phyloP scores from a whole-genome alignment of 2,329 filamentous ascomycete genomes.

The Massarina eburnea region DNA sequence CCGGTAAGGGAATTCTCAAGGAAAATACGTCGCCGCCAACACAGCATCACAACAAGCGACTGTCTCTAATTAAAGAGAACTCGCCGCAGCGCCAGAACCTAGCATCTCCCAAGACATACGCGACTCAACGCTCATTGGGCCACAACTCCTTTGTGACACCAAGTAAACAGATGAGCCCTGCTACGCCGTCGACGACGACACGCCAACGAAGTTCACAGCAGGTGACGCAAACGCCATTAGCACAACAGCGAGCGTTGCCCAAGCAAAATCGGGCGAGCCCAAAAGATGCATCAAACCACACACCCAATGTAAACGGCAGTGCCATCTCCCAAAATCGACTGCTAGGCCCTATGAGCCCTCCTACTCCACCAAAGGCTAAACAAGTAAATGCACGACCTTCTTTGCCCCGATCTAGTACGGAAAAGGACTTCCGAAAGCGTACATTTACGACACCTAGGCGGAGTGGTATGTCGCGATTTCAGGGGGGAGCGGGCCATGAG shows the following conservation, averaged over 20 bases:
- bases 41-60: conserved; percentile 15
- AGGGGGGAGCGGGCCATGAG: conserved; percentile 27
- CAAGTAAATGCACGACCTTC: conserved; percentile 3
- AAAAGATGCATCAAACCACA: not conserved
- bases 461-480: conserved; percentile 21
- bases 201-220: conserved; percentile 22
- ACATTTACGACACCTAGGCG: conserved; percentile 22
- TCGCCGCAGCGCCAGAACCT: conserved; percentile 21
- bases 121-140: conserved; percentile 20
- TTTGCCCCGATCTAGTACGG: conserved; percentile 16
- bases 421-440: conserved; percentile 20
- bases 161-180: conserved; percentile 18
- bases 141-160: conserved; percentile 10
- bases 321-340: conserved; percentile 15
- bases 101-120: conserved; percentile 10
- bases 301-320: conserved; percentile 1
- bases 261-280: conserved; percentile 10
- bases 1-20: conserved; percentile 13
- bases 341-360: conserved; percentile 17
- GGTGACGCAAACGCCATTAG: conserved; percentile 22
- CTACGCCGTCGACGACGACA: conserved; percentile 15
- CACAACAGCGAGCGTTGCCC: conserved; percentile 15
- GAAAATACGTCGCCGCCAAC: conserved; percentile 23
- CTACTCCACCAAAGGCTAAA: conserved; percentile 11
- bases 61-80: conserved; percentile 23